Base-by-base conservation (phyloP, 202 grass and related monocot species). In the Thinopyrum obtusiflorum region DNA sequence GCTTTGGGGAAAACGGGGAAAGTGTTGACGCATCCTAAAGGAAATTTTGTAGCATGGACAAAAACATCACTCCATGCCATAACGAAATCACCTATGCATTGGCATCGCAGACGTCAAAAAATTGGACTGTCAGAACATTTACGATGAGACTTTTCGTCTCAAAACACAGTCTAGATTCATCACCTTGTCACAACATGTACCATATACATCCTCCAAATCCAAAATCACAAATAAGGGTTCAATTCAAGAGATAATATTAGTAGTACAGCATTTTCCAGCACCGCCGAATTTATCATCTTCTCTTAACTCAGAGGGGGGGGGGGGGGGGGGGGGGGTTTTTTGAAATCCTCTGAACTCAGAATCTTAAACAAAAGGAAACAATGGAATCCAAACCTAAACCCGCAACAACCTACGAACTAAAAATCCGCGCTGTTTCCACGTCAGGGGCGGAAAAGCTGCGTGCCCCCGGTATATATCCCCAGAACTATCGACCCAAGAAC, bases 351-450 rank as follows among this genome's bases (percentile, higher is more conserved):
- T 49, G 2, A 74, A 49, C 13, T 29, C 7, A 29, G 53, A 9
- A 53, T 53, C 6, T 53, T 18, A 7, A 73, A 26, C 18, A 73
- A 46, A 23, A 47, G 46, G 40, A 28, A 74, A 29, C 42, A 2
- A 23, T 5, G 67, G 68, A 24, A 69, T 12, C 18, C 24, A 11
- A 70, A 86, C 51, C 86, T 83, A 78, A 89, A 79, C 20, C 26
- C 24, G 29, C 66, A 91, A 83, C 89, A 86, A 88, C 83, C 67
- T 47, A 81, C 26, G 68, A 92, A 32, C 85, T 84, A 80, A 90
- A 76, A 67, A 55, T 86, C 13, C 76, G 32, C 60, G 26, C 18
- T 75, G 27, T 79, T 74, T 13, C 61, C 74, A 78, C 80, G 26
- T 68, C 47, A 27, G 33, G 4, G 2, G 12, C 49, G 14, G 72